Evolutionary conservation across 345 rosid species (phyloP).

Genomic region (Salix viminalis): DNA sequence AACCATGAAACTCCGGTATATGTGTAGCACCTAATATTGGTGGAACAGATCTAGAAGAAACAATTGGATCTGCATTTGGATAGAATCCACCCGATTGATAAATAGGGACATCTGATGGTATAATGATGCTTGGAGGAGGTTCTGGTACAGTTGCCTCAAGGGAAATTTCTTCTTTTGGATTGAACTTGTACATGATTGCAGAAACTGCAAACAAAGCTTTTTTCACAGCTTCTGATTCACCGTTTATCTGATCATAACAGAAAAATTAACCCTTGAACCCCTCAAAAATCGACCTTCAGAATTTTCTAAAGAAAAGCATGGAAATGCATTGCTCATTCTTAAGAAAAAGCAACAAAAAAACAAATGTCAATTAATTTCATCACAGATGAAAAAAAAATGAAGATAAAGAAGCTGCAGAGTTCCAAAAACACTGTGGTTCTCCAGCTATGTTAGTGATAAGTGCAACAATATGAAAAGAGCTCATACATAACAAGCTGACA

Average conservation of each 20-base stretch:
- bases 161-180: conserved; percentile 81
- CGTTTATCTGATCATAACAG: conserved; percentile 52
- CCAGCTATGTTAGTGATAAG: neutral
- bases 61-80: conserved; percentile 54
- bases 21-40: conserved; percentile 57
- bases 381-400: neutral
- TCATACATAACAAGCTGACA: neutral
- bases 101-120: conserved; percentile 80
- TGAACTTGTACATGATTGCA: conserved; percentile 80
- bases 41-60: conserved; percentile 59
- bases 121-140: conserved; percentile 64
- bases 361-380: neutral
- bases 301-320: neutral
- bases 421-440: neutral
- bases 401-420: neutral
- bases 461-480: neutral
- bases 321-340: neutral
- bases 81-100: conserved; percentile 71
- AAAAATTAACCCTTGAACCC: neutral
- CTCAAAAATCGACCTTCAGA: neutral
- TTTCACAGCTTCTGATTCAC: conserved; percentile 73
- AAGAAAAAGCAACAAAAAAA: neutral
- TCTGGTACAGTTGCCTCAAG: conserved; percentile 69
- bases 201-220: conserved; percentile 83
- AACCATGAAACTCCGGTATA: conserved; percentile 63